Evolutionary conservation across 208 protist species (phyloP).

Genomic region (Acanthamoeba castellanii): DNA sequence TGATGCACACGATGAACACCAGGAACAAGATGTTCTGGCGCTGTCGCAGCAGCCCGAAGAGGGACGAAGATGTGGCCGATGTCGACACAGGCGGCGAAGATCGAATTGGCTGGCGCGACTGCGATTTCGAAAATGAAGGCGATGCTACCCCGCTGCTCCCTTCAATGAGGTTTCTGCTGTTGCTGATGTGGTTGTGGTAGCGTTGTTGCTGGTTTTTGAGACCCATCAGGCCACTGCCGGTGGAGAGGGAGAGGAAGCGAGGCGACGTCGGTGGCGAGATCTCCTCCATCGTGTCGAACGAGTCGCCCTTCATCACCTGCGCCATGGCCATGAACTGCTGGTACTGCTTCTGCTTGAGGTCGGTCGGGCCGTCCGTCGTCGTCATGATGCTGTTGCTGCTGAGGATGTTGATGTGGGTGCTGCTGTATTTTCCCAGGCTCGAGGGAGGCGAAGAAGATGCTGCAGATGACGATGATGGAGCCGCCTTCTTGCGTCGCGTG

Average conservation of each 20-base stretch:
- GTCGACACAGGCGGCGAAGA: neutral
- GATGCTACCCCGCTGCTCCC: neutral
- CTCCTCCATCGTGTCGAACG: neutral
- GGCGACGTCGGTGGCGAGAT: slow-evolving; percentile 7
- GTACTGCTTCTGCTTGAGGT: neutral
- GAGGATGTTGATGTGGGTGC: neutral
- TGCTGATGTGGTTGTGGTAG: slow-evolving; percentile 3
- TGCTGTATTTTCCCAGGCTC: neutral
- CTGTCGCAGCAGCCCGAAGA: neutral
- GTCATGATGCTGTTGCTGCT: neutral
- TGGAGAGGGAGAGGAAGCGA: slow-evolving; percentile 28
- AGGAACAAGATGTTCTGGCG: neutral
- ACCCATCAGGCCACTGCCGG: slow-evolving; percentile 1
- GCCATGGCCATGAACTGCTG: slow-evolving; percentile 26
- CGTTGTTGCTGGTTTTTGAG: neutral
- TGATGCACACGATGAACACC: neutral
- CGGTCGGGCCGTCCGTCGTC: neutral
- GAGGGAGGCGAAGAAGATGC: neutral
- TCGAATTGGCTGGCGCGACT: neutral
- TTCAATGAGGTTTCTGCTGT: slow-evolving; percentile 1
- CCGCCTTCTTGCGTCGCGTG: slow-evolving; percentile 17
- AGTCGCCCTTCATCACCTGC: slow-evolving; percentile 10
- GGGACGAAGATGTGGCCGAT: no score
- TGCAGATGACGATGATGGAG: neutral
- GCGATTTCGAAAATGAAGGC: neutral